Conservation (phyloP, 768 basidiomycete genomes). For the Leucocoprinus sp. region DNA sequence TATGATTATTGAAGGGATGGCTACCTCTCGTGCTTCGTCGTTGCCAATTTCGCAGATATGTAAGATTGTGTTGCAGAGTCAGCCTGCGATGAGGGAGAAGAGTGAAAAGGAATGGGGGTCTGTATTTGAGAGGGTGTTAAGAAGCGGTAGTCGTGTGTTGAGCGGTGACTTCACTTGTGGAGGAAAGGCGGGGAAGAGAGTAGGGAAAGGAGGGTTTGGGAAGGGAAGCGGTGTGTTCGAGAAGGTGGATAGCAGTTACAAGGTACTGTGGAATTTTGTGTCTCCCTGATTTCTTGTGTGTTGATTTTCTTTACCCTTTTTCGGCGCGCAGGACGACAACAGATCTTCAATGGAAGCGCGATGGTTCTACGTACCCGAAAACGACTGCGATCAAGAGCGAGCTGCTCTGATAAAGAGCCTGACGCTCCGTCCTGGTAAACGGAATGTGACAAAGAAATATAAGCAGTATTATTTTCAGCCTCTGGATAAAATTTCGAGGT, state of each 20-base stretch:
- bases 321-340: slow-evolving; percentile 32
- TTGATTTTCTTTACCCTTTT: slow-evolving; percentile 5
- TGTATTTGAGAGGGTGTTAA: slow-evolving; percentile 43
- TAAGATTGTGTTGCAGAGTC: slow-evolving; percentile 40
- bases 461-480: slow-evolving; percentile 83
- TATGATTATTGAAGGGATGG: slow-evolving; percentile 63
- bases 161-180: too few species aligned
- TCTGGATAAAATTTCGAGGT: slow-evolving; percentile 60
- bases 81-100: slow-evolving; percentile 41
- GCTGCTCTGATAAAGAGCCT: slow-evolving; percentile 57
- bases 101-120: slow-evolving; percentile 39
- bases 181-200: too few species aligned
- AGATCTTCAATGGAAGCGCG: slow-evolving; percentile 48
- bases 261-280: slow-evolving; percentile 33
- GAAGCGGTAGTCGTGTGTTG: slow-evolving; percentile 33
- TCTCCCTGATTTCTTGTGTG: neutral
- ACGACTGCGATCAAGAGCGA: slow-evolving; percentile 64
- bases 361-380: slow-evolving; percentile 74
- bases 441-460: slow-evolving; percentile 73
- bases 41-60: slow-evolving; percentile 48
- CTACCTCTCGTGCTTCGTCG: slow-evolving; percentile 63
- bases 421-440: slow-evolving; percentile 70
- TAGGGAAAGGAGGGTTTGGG: too few species aligned
- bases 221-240: slow-evolving; percentile 68
- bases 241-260: slow-evolving; percentile 59